Percentiles rank a stretch among this genome's conserved stretches.
These are phyloP conservation scores for Pseudotulostoma volvatum DNA, from an alignment of 495 filamentous ascomycete species.

Conservation along the genomic window DNA sequence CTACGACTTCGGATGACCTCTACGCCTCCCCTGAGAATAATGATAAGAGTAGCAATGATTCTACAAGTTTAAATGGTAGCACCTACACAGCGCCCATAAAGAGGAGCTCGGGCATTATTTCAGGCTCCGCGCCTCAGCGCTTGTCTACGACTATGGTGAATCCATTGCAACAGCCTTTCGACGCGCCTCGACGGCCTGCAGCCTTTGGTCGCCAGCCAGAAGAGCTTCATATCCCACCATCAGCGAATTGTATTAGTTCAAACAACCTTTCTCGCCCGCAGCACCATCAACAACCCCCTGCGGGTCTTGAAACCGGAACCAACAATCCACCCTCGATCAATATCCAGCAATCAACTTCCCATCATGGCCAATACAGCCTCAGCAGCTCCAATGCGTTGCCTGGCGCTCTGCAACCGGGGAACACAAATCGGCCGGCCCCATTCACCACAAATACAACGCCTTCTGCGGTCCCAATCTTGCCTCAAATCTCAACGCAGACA, in stretches of 20 bases:
- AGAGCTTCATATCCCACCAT: constrained; percentile 57
- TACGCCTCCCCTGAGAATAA: neutral
- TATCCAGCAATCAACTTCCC: constrained; percentile 45
- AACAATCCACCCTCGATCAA: constrained; percentile 42
- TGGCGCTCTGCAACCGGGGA: constrained; percentile 55
- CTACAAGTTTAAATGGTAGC: neutral
- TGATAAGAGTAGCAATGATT: neutral
- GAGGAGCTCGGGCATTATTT: constrained; percentile 3
- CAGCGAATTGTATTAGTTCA: constrained; percentile 30
- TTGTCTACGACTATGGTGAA: constrained; percentile 26
- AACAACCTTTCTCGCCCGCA: constrained; percentile 28
- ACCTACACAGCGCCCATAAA: neutral
- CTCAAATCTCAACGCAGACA: constrained; percentile 36
- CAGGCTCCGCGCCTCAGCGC: constrained; percentile 5
- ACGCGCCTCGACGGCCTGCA: constrained; percentile 36
- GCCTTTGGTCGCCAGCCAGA: constrained; percentile 41
- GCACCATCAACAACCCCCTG: constrained; percentile 31
- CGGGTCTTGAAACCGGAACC: constrained; percentile 18
- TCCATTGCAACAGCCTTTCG: constrained; percentile 30
- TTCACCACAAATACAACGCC: constrained; percentile 58
- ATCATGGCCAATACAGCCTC: constrained; percentile 37
- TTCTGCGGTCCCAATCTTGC: constrained; percentile 51
- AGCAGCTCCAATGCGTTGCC: constrained; percentile 35
- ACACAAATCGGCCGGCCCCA: constrained; percentile 42
- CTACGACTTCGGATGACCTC: constrained; percentile 1